Conservation (phyloP, 2,329 filamentous ascomycete genomes). For the Epichloe brachyelytri region DNA sequence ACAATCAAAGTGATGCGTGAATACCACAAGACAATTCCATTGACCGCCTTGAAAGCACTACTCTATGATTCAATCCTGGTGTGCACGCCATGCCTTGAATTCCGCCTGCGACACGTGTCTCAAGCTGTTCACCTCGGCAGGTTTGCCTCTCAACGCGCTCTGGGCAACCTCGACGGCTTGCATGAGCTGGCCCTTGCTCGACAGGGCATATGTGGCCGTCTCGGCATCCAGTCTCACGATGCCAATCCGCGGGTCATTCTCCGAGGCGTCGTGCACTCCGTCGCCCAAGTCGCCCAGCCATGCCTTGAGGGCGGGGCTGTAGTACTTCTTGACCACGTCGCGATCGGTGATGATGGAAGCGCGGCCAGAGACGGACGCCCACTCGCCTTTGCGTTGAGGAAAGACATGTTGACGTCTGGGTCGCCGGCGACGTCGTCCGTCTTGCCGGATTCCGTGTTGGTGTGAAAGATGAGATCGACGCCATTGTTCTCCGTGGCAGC, state of each 20-base stretch:
- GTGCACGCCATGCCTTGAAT: conserved; percentile 41
- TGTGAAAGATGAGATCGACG: conserved; percentile 78
- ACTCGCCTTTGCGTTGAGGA: conserved; percentile 65
- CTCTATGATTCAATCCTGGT: neutral
- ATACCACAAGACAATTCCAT: neutral
- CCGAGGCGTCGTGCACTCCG: conserved; percentile 69
- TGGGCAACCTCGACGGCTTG: conserved; percentile 60
- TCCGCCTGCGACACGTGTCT: conserved; percentile 59
- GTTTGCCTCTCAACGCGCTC: conserved; percentile 58
- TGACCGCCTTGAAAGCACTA: neutral
- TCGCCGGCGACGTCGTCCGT: conserved; percentile 65
- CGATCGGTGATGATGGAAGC: conserved; percentile 59
- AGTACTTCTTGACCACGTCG: conserved; percentile 57
- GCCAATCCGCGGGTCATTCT: conserved; percentile 69
- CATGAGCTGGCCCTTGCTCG: conserved; percentile 48
- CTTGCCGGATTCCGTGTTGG: conserved; percentile 83
- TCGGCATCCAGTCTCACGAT: conserved; percentile 64
- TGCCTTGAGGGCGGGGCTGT: conserved; percentile 59
- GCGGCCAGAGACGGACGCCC: conserved; percentile 73
- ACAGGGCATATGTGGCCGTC: conserved; percentile 60
- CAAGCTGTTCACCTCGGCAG: conserved; percentile 61
- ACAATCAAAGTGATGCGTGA: neutral
- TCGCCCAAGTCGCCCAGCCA: conserved; percentile 82
- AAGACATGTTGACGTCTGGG: conserved; percentile 67
- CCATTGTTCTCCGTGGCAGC: conserved; percentile 69